Base-by-base conservation (phyloP, 495 filamentous ascomycete species). In the Hypoxylon lenormandii region DNA sequence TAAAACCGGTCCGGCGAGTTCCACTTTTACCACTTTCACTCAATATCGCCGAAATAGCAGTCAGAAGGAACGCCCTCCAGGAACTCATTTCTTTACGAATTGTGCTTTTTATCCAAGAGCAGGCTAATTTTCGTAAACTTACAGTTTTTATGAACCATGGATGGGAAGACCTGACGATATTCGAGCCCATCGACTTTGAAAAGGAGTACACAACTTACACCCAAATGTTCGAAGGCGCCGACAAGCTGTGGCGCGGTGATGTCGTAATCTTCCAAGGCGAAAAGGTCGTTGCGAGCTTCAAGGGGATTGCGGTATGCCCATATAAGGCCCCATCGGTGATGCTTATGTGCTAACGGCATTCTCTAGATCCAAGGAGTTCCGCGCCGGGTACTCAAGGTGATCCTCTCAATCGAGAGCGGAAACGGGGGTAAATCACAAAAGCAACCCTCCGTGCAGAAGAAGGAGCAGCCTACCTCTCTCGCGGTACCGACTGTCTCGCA, bases 111-210 rank as follows among this genome's bases (percentile, higher is more conserved):
- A n/a, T n/a, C n/a, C n/a, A n/a, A n/a, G n/a, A n/a, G n/a, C n/a
- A n/a, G n/a, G n/a, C n/a, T n/a, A n/a, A n/a, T n/a, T n/a, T n/a
- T n/a, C n/a, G n/a, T n/a, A n/a, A n/a, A n/a, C n/a, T n/a, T n/a
- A n/a, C n/a, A n/a, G 84, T 88, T 2, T 90, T 84, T 64, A 80
- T 90, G 22, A 89, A 86, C 61, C 88, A 90, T 57, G 86, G 88
- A 5, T 86, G 88, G 84, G 81, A 85, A 53, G 84, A 80, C 0
- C 81, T 90, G 79, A 82, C 83, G 8, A 80, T 89, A 19, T 79
- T 84, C 61, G 82, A 82, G 47, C 78, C 81, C 38, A 78, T 90
- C 26, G 76, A 80, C n/a, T 78, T 81, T 2, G 78, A 79, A 19
- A 82, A 84, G 66, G 82, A 80, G 0, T 90, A 89, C 64, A 77